A percentile compares a stretch with the other conserved stretches of the same genome.
These are phyloP conservation scores for Globisporangium ultimum DNA, from an alignment of 352 stramenopile species.

Conservation along the genomic window DNA sequence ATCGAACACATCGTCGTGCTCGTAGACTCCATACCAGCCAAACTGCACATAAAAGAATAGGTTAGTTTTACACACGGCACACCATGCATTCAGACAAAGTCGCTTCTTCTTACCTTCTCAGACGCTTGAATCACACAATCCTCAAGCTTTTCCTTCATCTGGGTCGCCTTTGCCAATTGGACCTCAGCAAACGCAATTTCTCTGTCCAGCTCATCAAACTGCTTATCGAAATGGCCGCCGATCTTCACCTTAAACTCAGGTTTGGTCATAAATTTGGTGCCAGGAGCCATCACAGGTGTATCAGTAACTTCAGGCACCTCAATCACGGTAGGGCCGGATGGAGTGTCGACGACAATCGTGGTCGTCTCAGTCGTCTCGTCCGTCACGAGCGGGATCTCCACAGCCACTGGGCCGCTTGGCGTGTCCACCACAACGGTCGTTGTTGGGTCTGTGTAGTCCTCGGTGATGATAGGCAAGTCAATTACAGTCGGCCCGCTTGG, in stretches of 20 bases:
- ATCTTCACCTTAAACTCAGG: constrained; percentile 22
- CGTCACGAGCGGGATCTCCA: not conserved
- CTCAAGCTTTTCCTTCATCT: constrained; percentile 13
- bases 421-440: constrained; percentile 7
- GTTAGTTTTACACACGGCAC: not conserved
- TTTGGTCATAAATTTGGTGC: constrained; percentile 16
- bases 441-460: too few relatives aligned
- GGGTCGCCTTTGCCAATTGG: constrained; percentile 13
- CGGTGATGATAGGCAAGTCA: too few relatives aligned
- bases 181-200: constrained; percentile 12
- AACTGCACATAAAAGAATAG: constrained; percentile 15
- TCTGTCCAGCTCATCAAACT: constrained; percentile 4
- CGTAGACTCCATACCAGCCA: constrained; percentile 24
- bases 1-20: constrained; percentile 17
- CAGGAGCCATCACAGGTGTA: not conserved
- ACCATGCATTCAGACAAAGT: not conserved
- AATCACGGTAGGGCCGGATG: not conserved
- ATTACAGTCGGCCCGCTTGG: not conserved
- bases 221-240: constrained; percentile 8
- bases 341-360: constrained; percentile 7
- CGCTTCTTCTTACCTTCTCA: constrained; percentile 14
- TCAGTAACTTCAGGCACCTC: not conserved
- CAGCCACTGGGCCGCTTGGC: not conserved
- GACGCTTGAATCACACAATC: constrained; percentile 21
- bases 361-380: not conserved